Evolutionary conservation across 495 filamentous ascomycete species (phyloP).

Genomic region (Penicillium samsonianum): DNA sequence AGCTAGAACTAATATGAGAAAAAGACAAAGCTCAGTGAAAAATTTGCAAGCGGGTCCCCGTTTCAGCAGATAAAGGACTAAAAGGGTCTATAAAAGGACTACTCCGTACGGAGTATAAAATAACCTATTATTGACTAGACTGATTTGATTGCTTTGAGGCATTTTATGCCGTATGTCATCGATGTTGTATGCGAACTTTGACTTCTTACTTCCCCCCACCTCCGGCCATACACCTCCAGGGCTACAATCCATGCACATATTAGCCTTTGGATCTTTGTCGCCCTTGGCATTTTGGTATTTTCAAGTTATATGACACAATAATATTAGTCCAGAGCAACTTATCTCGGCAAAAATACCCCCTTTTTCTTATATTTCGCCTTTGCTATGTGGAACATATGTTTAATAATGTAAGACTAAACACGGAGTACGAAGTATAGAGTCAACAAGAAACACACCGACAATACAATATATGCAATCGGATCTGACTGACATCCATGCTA

Average conservation of each 20-base stretch:
- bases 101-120: neutral
- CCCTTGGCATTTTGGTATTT: neutral
- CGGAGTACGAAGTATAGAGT: neutral
- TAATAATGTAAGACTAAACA: too few species aligned
- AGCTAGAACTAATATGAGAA: neutral
- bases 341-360: neutral
- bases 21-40: conserved; percentile 20
- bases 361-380: neutral
- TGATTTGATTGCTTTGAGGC: too few species aligned
- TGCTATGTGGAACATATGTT: neutral
- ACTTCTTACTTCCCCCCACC: neutral
- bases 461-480: neutral
- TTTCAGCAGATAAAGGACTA: conserved; percentile 3
- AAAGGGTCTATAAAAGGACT: neutral
- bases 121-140: neutral
- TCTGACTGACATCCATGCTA: neutral
- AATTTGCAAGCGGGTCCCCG: conserved; percentile 24
- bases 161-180: conserved; percentile 15
- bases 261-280: neutral
- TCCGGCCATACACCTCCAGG: too few species aligned
- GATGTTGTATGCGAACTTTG: neutral
- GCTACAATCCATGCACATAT: neutral
- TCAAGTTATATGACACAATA: neutral
- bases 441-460: neutral
- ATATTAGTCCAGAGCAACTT: neutral